Evolutionary conservation across 2,329 filamentous ascomycete species (phyloP), one percentile per base, ranked within the genome.

Genomic region (Truncatella angustata): DNA sequence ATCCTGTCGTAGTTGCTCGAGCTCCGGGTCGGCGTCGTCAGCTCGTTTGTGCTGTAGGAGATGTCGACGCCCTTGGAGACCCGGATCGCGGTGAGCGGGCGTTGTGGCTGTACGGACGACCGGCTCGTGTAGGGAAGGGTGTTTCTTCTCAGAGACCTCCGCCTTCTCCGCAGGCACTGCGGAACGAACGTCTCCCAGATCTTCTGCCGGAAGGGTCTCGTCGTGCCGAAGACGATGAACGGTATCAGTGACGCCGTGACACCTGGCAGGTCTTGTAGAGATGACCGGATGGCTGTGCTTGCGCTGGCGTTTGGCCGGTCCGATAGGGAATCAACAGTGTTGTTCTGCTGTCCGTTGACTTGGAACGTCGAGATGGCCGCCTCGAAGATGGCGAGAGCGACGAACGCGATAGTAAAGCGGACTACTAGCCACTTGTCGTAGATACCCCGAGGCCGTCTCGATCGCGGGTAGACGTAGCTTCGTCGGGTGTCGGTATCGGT

Each of bases 391-490:
- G 68, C 63, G 37, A 77, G 58, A 10, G 73, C 65, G 3, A 71
- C 51, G 52, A 77, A 77, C 2, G 67, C 74, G 11, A 77, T 66
- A 2, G 69, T 69, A 55, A 78, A 78, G 9, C 75, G 71, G 5
- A 71, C 63, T 5, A 78, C 58, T 4, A 78, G 65, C 66, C 73
- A 76, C 36, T 63, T 66, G 55, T 78, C 73, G 55, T 77, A 78
- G 9, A 76, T 74, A 23, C 63, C 44, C 57, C 48, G 36, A 56
- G 50, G 26, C 53, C 54, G 20, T 48, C 48, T n/a, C 14, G 18
- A 20, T 20, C 7, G 26, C 11, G 62, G 37, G 51, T 16, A 42
- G 11, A 23, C 20, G 42, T 16, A 36, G 32, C 42, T 57, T 9
- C 52, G 49, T 37, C 30, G 23, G 6, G 32, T 37, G 34, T 39